Percentiles rank a stretch among this genome's conserved stretches.
Conservation (phyloP, 2,329 filamentous ascomycete genomes). For the Colletotrichum neosansevieriae region DNA sequence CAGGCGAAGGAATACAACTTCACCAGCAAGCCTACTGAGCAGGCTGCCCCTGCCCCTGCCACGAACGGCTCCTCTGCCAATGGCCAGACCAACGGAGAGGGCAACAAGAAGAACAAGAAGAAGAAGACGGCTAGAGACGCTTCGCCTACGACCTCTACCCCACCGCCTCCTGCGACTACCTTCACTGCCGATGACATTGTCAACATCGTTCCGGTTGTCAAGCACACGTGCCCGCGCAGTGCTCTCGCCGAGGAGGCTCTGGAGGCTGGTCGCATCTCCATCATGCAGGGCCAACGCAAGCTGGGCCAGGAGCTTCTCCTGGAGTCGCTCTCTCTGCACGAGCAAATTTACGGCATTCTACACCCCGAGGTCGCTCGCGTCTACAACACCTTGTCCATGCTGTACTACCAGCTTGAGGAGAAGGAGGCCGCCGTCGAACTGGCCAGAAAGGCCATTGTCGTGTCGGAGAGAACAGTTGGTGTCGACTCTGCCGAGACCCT, state of each 20-base stretch:
- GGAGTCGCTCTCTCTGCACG: constrained; percentile 95
- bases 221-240: constrained; percentile 93
- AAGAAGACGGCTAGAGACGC: constrained; percentile 60
- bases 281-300: constrained; percentile 94
- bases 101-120: constrained; percentile 72
- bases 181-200: constrained; percentile 89
- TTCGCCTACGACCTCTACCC: constrained; percentile 59
- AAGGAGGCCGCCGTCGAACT: constrained; percentile 96
- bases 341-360: constrained; percentile 98
- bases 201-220: constrained; percentile 93
- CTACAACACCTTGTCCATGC: constrained; percentile 94
- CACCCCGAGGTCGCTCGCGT: constrained; percentile 96
- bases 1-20: constrained; percentile 72
- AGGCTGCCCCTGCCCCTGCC: constrained; percentile 48
- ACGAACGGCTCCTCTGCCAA: constrained; percentile 50
- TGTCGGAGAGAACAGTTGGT: constrained; percentile 93
- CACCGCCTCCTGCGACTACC: constrained; percentile 49
- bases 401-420: constrained; percentile 98
- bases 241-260: constrained; percentile 93
- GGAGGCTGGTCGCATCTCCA: constrained; percentile 95
- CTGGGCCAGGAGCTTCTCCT: constrained; percentile 94
- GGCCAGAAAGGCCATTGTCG: constrained; percentile 95
- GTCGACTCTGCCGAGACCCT: constrained; percentile 95
- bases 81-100: constrained; percentile 57
- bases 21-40: constrained; percentile 46